Conservation (phyloP, 192 early-diverging fungal species). For the Thoreauomyces humboldtii region DNA sequence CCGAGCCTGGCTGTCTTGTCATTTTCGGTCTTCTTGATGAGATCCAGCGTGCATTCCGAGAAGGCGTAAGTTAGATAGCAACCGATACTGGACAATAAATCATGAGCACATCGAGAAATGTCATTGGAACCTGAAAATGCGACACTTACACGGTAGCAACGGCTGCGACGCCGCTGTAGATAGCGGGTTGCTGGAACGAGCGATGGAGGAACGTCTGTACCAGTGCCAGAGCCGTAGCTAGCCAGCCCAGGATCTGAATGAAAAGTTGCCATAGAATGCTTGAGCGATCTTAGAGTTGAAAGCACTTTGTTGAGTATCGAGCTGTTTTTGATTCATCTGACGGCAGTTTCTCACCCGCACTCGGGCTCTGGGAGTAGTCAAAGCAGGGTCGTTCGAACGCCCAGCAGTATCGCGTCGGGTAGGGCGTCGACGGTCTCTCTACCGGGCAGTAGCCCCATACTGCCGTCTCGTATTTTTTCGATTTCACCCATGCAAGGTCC, state of each 20-base stretch:
- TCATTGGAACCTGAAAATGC: too few species aligned
- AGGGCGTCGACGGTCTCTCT: too few species aligned
- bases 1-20: constrained; percentile 10
- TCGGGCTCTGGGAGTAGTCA: too few species aligned
- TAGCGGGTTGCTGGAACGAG: neutral
- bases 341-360: too few species aligned
- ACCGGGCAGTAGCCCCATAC: constrained; percentile 23
- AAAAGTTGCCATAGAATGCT: neutral
- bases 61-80: neutral
- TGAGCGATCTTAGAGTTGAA: neutral
- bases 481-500: constrained; percentile 8
- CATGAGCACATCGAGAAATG: too few species aligned
- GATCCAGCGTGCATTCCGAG: neutral
- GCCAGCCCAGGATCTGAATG: constrained; percentile 13
- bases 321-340: too few species aligned
- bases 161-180: neutral
- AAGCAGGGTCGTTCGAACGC: constrained; percentile 11
- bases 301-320: too few species aligned
- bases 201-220: constrained; percentile 2
- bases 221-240: constrained; percentile 1
- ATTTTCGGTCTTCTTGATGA: neutral
- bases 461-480: neutral
- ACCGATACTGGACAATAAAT: too few species aligned
- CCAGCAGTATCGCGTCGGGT: constrained; percentile 8
- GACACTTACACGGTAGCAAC: neutral